Evolutionary conservation across 768 basidiomycete genomes (phyloP).

Genomic region (Pulveroboletus sp.): DNA sequence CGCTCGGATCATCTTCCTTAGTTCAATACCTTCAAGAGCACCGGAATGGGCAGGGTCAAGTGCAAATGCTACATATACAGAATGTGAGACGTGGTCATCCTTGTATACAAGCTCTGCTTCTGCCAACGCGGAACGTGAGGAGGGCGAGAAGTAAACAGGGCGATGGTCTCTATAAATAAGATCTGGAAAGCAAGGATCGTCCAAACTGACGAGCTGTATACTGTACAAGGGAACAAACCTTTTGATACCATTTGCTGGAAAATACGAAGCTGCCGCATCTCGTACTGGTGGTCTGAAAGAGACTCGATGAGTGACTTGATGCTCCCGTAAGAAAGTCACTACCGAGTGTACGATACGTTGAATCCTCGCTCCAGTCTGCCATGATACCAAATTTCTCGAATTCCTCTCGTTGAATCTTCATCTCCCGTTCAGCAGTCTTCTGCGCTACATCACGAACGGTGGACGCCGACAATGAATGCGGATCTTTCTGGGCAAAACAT

Average conservation of each 20-base stretch:
- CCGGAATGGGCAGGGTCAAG: constrained; percentile 36
- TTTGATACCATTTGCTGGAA: constrained; percentile 87
- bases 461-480: constrained; percentile 49
- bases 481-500: constrained; percentile 44
- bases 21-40: constrained; percentile 12
- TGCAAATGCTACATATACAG: constrained; percentile 79
- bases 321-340: constrained; percentile 2
- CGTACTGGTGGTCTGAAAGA: constrained; percentile 71
- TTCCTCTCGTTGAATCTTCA: constrained; percentile 71
- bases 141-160: constrained; percentile 93
- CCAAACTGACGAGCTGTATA: neutral
- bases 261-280: constrained; percentile 79
- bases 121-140: constrained; percentile 88
- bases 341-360: constrained; percentile 88
- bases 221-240: constrained; percentile 38
- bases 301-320: neutral
- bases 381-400: constrained; percentile 83
- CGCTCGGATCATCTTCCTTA: constrained; percentile 23
- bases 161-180: constrained; percentile 82
- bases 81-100: constrained; percentile 83
- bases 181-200: constrained; percentile 36
- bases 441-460: constrained; percentile 68
- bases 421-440: constrained; percentile 66
- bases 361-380: constrained; percentile 76
- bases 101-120: constrained; percentile 92